phyloP scores from a whole-genome alignment of 2,329 filamentous ascomycete genomes.

The Fusarium concolor region DNA sequence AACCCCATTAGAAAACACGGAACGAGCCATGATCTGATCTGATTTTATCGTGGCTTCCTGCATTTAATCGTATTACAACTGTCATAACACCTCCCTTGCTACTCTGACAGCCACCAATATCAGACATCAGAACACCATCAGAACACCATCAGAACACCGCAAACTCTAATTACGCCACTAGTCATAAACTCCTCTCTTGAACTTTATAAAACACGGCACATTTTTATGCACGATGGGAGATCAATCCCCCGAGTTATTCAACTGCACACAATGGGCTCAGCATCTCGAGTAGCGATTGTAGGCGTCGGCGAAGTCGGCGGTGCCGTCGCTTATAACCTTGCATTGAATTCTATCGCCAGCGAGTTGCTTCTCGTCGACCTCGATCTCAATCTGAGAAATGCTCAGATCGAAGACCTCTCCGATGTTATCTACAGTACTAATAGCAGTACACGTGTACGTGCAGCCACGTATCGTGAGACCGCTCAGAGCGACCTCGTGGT shows the following conservation, averaged over 20 bases:
- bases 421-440: constrained; percentile 61
- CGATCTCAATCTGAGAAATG: constrained; percentile 58
- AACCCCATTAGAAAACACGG: not conserved
- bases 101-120: not conserved
- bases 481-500: constrained; percentile 66
- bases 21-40: not conserved
- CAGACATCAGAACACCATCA: not conserved
- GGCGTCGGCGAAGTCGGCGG: constrained; percentile 64
- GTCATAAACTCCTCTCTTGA: not conserved
- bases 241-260: no score
- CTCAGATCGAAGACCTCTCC: constrained; percentile 63
- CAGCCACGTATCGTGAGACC: constrained; percentile 60
- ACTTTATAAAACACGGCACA: not conserved
- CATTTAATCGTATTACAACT: not conserved
- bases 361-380: constrained; percentile 67
- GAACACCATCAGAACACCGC: not conserved
- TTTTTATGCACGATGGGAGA: not conserved
- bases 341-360: constrained; percentile 60
- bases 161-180: not conserved
- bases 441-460: constrained; percentile 56
- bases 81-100: not conserved
- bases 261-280: constrained; percentile 1
- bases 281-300: constrained; percentile 56
- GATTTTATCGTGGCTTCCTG: not conserved
- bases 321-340: constrained; percentile 63